Base-by-base conservation (phyloP, 495 filamentous ascomycete species). In the Aspergillus asperescens region DNA sequence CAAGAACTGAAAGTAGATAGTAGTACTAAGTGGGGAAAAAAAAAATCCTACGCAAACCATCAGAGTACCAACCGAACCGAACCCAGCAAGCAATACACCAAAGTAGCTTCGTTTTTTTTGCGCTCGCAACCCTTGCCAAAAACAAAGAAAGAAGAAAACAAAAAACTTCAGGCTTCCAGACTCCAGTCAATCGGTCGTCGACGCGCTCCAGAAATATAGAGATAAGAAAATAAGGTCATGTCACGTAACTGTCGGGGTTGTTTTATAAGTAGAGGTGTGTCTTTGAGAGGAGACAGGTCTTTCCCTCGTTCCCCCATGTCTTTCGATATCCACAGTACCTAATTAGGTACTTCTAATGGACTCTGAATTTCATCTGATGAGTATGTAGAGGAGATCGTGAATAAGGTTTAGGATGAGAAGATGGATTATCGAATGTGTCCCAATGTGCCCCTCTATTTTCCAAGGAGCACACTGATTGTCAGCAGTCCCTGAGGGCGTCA, bases 401-500 rank as follows among this genome's bases (percentile, higher is more conserved):
- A 29, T 12, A 43, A 43, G 10, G 23, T 27, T 28, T 27, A 45
- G 24, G 15, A 29, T 45, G 25, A 45, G 9, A 23, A 45, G 24
- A 7, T 45, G 7, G 40, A 28, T 10, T 43, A 23, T 15, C 15
- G 19, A 16, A 12, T 37, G 31, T 35, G 45, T n/a, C n/a, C n/a
- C n/a, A n/a, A n/a, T n/a, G n/a, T n/a, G n/a, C 42, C 15, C 42
- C 42, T 45, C 24, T 47, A 35, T n/a, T 1, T 16, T 12, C 19
- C 12, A 44, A 25, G 22, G 37, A 49, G 39, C 29, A 41, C 19
- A 44, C 10, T 51, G 24, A 32, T 50, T 60, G 56, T 68, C 56
- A 66, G 60, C 62, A 61, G 28, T 61, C 57, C 40, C 62, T 45
- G 7, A 70, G 58, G 46, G 66, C 65, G 48, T 74, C 70, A 35